These are phyloP conservation scores for Dictyostelium discoideum DNA, from an alignment of 78 protist species.

Conservation along the genomic window dicty_2.7 NC_007089.4:1240001-1240500, in stretches of 20 bases:
- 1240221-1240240: conserved; percentile 36
- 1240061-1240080: conserved; percentile 1
- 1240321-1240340: conserved; percentile 92
- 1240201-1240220: conserved; percentile 59
- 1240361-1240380: conserved; percentile 94
- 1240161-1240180: conserved; percentile 74
- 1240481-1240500: background rate
- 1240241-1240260: conserved; percentile 75
- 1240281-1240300: conserved; percentile 70
- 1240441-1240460: background rate
- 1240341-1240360: conserved; percentile 74
- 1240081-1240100: background rate
- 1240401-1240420: conserved; percentile 3
- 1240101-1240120: background rate
- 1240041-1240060: conserved; percentile 37
- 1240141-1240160: conserved; percentile 34
- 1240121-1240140: conserved; percentile 78
- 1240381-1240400: conserved; percentile 87
- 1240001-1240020: background rate
- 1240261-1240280: conserved; percentile 81
- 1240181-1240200: conserved; percentile 67
- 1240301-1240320: conserved; percentile 95
- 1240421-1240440: background rate
- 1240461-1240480: background rate
- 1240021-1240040: background rate